Conservation (phyloP, 306 rosid species). For the Astragalus membranaceus region DNA sequence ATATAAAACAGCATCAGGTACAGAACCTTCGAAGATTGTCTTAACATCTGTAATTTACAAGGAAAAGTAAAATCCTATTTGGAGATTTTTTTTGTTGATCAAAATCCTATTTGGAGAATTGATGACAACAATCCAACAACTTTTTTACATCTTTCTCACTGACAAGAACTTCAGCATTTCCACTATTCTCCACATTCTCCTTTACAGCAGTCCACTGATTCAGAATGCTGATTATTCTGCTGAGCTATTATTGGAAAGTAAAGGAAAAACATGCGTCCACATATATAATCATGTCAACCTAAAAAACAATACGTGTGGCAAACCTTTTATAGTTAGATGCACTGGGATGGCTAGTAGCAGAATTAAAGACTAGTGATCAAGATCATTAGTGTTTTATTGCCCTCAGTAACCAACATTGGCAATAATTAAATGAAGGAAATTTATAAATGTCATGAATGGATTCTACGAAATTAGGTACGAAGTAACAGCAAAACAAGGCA, state of each 20-base stretch:
- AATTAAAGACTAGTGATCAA: neutral
- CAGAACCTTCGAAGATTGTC: neutral
- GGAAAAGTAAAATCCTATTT: constrained; percentile 27
- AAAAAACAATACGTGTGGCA: no score
- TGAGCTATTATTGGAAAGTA: constrained; percentile 42
- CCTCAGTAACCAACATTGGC: neutral
- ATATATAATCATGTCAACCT: no score
- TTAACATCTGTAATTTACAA: constrained; percentile 14
- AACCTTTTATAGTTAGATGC: neutral
- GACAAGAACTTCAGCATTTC: constrained; percentile 14
- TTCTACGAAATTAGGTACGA: no score
- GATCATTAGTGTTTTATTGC: neutral
- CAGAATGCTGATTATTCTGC: constrained; percentile 60
- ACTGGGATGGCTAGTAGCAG: neutral
- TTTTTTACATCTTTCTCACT: constrained; percentile 33
- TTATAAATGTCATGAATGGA: neutral
- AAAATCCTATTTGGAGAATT: constrained; percentile 38
- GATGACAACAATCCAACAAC: constrained; percentile 60
- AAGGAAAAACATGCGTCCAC: constrained; percentile 31
- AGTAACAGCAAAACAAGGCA: no score
- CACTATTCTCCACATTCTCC: constrained; percentile 24
- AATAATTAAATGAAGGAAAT: neutral
- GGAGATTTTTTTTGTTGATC: neutral
- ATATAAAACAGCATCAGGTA: neutral
- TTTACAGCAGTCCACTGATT: constrained; percentile 57